Conservation (phyloP, 345 rosid genomes). For the Lepidium didymum region DNA sequence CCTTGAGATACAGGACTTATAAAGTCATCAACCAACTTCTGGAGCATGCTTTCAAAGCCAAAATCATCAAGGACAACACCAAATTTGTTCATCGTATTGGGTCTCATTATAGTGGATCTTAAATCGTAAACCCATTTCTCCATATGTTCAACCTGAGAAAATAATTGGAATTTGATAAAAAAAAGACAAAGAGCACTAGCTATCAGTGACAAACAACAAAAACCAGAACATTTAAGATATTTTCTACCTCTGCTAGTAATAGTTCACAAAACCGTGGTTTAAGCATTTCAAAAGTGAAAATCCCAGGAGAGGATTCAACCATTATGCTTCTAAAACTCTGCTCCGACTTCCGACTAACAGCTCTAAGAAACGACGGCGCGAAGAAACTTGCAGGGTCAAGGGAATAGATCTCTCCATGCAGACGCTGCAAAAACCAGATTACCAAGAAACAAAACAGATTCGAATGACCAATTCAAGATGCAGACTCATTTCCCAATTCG, state of each 20-base stretch:
- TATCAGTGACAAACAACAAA: constrained; percentile 27
- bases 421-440: constrained; percentile 48
- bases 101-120: constrained; percentile 77
- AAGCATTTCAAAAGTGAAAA: constrained; percentile 77
- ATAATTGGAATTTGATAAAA: neutral
- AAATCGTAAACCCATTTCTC: constrained; percentile 76
- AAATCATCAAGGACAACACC: constrained; percentile 97
- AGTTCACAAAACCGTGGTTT: constrained; percentile 63
- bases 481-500: neutral
- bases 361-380: constrained; percentile 69
- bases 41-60: constrained; percentile 86
- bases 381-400: constrained; percentile 55
- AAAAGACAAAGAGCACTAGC: neutral
- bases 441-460: neutral
- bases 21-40: constrained; percentile 66
- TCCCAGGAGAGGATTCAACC: constrained; percentile 54
- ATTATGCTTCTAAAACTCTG: constrained; percentile 59
- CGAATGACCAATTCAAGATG: neutral
- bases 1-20: constrained; percentile 76
- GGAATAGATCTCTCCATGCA: constrained; percentile 55
- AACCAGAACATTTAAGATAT: constrained; percentile 21
- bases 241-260: constrained; percentile 65
- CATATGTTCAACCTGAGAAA: constrained; percentile 73
- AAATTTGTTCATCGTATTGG: constrained; percentile 88
- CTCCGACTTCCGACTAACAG: constrained; percentile 48